Evolutionary conservation across 2,329 filamentous ascomycete species (phyloP).

Genomic region (Pseudopithomyces chartarum): DNA sequence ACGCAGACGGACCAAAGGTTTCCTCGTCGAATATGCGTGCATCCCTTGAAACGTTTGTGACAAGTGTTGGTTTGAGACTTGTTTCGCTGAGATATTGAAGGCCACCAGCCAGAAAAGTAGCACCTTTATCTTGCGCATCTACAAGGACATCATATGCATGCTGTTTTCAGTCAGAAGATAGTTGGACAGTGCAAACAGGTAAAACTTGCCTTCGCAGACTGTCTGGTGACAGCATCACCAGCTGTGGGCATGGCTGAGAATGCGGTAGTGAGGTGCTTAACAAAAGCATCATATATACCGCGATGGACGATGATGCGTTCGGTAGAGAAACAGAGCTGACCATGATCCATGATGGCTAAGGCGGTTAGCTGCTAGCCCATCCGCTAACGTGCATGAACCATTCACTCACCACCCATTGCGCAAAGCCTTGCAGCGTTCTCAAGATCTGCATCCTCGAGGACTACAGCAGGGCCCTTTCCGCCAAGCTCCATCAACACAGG

Average conservation of each 20-base stretch:
- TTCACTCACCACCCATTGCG: slow-evolving; percentile 22
- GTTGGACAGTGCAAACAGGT: no score
- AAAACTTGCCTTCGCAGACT: slow-evolving; percentile 21
- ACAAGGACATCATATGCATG: slow-evolving; percentile 51
- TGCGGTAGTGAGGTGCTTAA: slow-evolving; percentile 47
- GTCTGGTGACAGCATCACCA: slow-evolving; percentile 41
- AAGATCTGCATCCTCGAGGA: slow-evolving; percentile 75
- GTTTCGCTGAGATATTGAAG: slow-evolving; percentile 45
- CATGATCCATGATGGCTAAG: slow-evolving; percentile 41
- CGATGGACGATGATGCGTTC: slow-evolving; percentile 70
- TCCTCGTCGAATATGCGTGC: slow-evolving; percentile 77
- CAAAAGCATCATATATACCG: slow-evolving; percentile 58
- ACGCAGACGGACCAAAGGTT: slow-evolving; percentile 76
- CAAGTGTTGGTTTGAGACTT: slow-evolving; percentile 65
- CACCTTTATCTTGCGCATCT: slow-evolving; percentile 61
- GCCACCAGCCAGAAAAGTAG: slow-evolving; percentile 57
- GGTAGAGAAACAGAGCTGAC: slow-evolving; percentile 86
- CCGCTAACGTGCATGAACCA: not conserved
- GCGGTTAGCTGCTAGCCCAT: not conserved
- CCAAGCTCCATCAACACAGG: slow-evolving; percentile 80
- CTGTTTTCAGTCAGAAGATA: not conserved
- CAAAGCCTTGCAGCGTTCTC: slow-evolving; percentile 26
- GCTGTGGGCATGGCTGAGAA: slow-evolving; percentile 50
- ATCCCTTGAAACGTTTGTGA: slow-evolving; percentile 65
- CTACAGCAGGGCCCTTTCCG: slow-evolving; percentile 77